phyloP scores from a whole-genome alignment of 768 basidiomycete species.

The Psilocybe tampanensis region DNA sequence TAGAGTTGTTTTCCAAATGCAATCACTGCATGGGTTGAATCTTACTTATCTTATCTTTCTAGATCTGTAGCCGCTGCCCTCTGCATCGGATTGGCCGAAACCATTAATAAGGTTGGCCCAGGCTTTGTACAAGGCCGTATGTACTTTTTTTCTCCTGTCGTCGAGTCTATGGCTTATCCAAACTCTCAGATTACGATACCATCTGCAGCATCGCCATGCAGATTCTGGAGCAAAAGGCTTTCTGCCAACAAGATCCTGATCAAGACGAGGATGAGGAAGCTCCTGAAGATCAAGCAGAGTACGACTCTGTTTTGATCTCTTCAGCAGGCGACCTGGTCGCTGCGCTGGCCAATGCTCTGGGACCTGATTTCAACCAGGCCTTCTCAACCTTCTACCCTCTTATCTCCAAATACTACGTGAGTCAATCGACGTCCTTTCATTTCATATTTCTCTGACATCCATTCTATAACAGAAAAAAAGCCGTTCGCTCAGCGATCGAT shows the following conservation, averaged over 20 bases:
- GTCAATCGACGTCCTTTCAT: constrained; percentile 27
- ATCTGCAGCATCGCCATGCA: constrained; percentile 83
- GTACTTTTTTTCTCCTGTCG: constrained; percentile 23
- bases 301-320: constrained; percentile 93
- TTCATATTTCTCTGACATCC: background rate
- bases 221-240: constrained; percentile 91
- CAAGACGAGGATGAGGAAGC: constrained; percentile 87
- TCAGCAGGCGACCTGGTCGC: constrained; percentile 95
- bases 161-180: constrained; percentile 7
- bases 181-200: constrained; percentile 61
- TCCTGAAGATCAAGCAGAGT: constrained; percentile 91
- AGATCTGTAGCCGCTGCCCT: constrained; percentile 89
- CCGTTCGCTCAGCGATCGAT: constrained; percentile 88
- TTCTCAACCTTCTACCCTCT: constrained; percentile 89
- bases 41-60: constrained; percentile 9
- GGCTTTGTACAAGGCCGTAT: constrained; percentile 78
- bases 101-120: constrained; percentile 90
- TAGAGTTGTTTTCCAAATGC: constrained; percentile 43
- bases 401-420: constrained; percentile 89
- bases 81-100: constrained; percentile 88
- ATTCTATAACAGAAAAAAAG: constrained; percentile 64
- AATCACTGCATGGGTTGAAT: too few relatives aligned
- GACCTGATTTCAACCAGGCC: constrained; percentile 77
- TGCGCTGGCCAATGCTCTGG: constrained; percentile 83
- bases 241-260: constrained; percentile 96